A percentile compares a stretch with the other conserved stretches of the same genome.
Conservation (phyloP, 1,284 basidiomycete species). For the Vanrija sp. region DNA sequence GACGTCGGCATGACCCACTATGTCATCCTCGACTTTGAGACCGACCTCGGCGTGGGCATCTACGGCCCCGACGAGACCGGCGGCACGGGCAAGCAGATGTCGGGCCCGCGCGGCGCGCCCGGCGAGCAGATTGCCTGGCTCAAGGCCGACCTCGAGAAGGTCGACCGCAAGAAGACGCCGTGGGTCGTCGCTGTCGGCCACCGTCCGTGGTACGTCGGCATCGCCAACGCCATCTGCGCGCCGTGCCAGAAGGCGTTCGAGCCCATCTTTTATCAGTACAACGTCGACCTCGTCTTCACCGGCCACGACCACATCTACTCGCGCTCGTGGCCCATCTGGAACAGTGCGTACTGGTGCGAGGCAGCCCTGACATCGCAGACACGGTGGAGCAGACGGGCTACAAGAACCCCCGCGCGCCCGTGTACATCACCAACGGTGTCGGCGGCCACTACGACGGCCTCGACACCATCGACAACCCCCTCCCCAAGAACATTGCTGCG, state of each 20-base stretch:
- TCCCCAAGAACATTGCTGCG: conserved; percentile 23
- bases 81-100: conserved; percentile 25
- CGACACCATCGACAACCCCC: conserved; percentile 22
- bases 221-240: conserved; percentile 18
- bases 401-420: conserved; percentile 25
- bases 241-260: conserved; percentile 43
- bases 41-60: conserved; percentile 26
- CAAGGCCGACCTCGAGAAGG: conserved; percentile 36
- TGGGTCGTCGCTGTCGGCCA: conserved; percentile 47
- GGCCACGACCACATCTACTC: conserved; percentile 47
- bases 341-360: conserved; percentile 16
- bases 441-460: conserved; percentile 43
- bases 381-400: conserved; percentile 28
- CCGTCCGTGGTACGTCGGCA: conserved; percentile 29
- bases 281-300: conserved; percentile 39
- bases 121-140: conserved; percentile 31
- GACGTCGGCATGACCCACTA: conserved; percentile 27
- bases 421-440: conserved; percentile 39
- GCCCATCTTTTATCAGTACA: conserved; percentile 37
- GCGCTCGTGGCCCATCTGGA: conserved; percentile 35
- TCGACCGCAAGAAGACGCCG: conserved; percentile 45
- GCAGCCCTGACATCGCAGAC: conserved; percentile 6
- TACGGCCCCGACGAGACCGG: conserved; percentile 24
- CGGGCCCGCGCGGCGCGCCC: conserved; percentile 10
- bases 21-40: conserved; percentile 29